These are phyloP conservation scores for Emergomyces orientalis DNA, from an alignment of 2,329 filamentous ascomycete genomes.

Conservation along the genomic window DNA sequence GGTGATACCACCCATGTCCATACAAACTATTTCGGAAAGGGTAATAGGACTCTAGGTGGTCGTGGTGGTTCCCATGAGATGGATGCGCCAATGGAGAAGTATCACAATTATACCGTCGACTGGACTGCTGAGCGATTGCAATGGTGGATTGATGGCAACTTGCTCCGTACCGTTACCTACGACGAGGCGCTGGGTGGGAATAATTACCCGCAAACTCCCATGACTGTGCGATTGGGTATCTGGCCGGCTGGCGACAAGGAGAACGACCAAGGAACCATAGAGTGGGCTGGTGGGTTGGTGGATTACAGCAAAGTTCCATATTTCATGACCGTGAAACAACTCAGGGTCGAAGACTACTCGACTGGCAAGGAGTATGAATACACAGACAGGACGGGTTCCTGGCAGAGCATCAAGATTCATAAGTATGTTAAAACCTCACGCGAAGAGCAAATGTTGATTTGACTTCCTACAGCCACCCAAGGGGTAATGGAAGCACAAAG, in stretches of 20 bases:
- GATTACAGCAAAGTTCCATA: conserved; percentile 48
- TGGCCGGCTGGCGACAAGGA: conserved; percentile 56
- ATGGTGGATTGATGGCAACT: conserved; percentile 56
- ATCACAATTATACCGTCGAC: conserved; percentile 47
- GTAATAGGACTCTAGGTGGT: conserved; percentile 75
- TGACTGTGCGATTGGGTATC: conserved; percentile 60
- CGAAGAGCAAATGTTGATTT: not conserved
- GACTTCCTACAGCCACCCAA: not conserved
- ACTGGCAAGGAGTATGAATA: conserved; percentile 57
- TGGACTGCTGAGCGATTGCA: conserved; percentile 56
- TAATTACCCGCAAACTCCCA: conserved; percentile 63
- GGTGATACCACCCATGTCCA: conserved; percentile 43
- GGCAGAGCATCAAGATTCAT: conserved; percentile 56
- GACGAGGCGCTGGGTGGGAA: conserved; percentile 56
- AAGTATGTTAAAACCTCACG: conserved; percentile 23
- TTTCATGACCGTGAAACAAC: conserved; percentile 62
- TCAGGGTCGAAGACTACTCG: conserved; percentile 47
- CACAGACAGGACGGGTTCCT: conserved; percentile 51
- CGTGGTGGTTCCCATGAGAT: conserved; percentile 68
- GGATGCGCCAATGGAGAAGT: conserved; percentile 44
- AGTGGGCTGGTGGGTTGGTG: conserved; percentile 17
- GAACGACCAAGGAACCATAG: conserved; percentile 11
- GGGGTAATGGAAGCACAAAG: not conserved
- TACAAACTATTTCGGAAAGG: conserved; percentile 96
- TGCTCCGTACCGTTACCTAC: conserved; percentile 54